Percentiles rank a stretch among this genome's conserved stretches.
Conservation (phyloP, 345 rosid species). For the Gynandropsis gynandra region DNA sequence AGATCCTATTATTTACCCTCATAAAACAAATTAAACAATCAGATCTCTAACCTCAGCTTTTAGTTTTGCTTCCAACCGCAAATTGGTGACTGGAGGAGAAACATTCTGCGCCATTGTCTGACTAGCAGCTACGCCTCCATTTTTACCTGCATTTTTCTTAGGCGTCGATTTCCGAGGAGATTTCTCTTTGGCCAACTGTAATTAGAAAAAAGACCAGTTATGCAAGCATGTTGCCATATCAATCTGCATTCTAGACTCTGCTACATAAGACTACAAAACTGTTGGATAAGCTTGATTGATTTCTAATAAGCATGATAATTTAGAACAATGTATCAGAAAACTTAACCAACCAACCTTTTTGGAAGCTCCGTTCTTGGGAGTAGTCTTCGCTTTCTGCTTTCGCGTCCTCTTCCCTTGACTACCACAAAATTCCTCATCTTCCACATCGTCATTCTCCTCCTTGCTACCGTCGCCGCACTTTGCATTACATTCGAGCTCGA, state of each 20-base stretch:
- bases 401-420: slow-evolving; percentile 57
- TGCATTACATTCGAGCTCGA: slow-evolving; percentile 27
- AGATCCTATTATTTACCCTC: too few species aligned
- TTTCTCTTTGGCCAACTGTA: slow-evolving; percentile 29
- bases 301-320: not conserved
- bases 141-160: slow-evolving; percentile 35
- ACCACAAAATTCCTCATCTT: slow-evolving; percentile 39
- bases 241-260: not conserved
- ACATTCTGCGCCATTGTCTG: slow-evolving; percentile 20
- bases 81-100: slow-evolving; percentile 43
- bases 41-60: slow-evolving; percentile 64
- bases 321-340: not conserved
- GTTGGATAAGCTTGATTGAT: too few species aligned
- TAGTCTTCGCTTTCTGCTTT: slow-evolving; percentile 36
- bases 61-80: slow-evolving; percentile 71
- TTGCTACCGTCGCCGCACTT: slow-evolving; percentile 17
- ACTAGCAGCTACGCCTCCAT: slow-evolving; percentile 25
- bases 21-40: not conserved
- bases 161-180: slow-evolving; percentile 47
- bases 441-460: slow-evolving; percentile 26
- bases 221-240: not conserved
- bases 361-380: slow-evolving; percentile 40
- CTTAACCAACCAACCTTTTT: slow-evolving; percentile 36
- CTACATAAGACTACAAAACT: not conserved
- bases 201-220: not conserved